Evolutionary conservation across 2,329 filamentous ascomycete genomes (phyloP).

Genomic region (Aspergillus eucalypticola): DNA sequence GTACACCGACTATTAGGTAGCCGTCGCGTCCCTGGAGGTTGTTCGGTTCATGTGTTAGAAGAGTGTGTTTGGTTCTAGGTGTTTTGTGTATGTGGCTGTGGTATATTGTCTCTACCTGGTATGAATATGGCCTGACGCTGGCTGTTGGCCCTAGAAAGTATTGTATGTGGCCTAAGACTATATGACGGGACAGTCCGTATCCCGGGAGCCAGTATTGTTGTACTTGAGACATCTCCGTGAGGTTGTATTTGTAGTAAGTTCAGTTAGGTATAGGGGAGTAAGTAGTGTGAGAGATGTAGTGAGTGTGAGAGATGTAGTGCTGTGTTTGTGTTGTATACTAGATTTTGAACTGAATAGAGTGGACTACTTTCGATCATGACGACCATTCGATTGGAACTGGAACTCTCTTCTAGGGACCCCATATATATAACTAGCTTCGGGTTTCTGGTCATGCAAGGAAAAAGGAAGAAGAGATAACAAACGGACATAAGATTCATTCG

Average conservation of each 20-base stretch:
- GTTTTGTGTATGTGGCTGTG: too few relatives aligned
- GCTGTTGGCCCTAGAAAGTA: conserved; percentile 51
- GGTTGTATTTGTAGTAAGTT: too few relatives aligned
- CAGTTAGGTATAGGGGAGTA: too few relatives aligned
- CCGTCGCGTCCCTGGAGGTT: conserved; percentile 48
- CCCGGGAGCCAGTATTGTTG: conserved; percentile 53
- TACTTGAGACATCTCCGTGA: conserved; percentile 36
- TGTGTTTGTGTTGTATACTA: background rate
- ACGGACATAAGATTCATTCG: background rate
- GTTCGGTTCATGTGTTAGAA: background rate
- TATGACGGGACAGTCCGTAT: conserved; percentile 51
- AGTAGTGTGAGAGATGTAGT: background rate
- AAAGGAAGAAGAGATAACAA: conserved; percentile 14
- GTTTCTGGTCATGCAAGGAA: conserved; percentile 6
- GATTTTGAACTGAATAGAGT: background rate
- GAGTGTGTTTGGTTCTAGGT: background rate
- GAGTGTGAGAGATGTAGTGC: background rate
- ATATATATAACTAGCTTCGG: conserved; percentile 9
- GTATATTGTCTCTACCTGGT: conserved; percentile 40
- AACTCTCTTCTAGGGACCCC: background rate
- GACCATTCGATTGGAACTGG: background rate
- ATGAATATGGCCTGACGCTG: conserved; percentile 49
- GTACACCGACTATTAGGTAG: conserved; percentile 49
- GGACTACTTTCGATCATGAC: conserved; percentile 1
- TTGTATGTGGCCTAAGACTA: conserved; percentile 51